These are phyloP conservation scores for Daldinia concentrica DNA, from an alignment of 495 filamentous ascomycete genomes.

Conservation along the genomic window DNA sequence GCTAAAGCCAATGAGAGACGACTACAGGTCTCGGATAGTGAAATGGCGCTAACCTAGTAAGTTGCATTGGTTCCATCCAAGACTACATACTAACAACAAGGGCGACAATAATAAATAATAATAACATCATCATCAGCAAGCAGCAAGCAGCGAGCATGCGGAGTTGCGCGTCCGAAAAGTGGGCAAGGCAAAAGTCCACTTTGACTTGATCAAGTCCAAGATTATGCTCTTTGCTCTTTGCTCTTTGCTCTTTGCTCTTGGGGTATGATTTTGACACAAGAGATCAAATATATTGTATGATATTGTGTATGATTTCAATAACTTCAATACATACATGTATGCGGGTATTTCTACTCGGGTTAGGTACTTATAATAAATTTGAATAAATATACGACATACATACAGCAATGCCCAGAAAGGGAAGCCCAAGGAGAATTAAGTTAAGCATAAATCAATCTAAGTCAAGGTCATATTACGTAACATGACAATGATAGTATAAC, in stretches of 20 bases:
- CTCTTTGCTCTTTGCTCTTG: neutral
- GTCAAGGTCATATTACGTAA: slow-evolving; percentile 15
- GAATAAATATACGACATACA: neutral
- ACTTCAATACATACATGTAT: neutral
- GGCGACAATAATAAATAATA: slow-evolving; percentile 26
- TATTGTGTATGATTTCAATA: neutral
- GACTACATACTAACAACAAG: slow-evolving; percentile 21
- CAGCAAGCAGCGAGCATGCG: slow-evolving; percentile 2
- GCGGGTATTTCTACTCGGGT: no score
- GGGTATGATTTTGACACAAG: neutral
- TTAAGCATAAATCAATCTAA: slow-evolving; percentile 30
- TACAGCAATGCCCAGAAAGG: neutral
- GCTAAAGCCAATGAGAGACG: slow-evolving; percentile 21
- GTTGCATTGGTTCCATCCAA: slow-evolving; percentile 31
- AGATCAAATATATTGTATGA: slow-evolving; percentile 2
- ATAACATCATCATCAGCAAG: slow-evolving; percentile 29
- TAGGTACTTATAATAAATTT: no score
- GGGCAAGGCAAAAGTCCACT: slow-evolving; percentile 20
- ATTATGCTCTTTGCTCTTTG: slow-evolving; percentile 6
- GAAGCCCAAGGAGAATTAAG: slow-evolving; percentile 26
- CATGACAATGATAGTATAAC: no score
- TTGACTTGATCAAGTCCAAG: neutral
- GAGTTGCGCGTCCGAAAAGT: slow-evolving; percentile 28
- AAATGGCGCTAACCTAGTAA: slow-evolving; percentile 35
- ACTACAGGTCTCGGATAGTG: slow-evolving; percentile 37